These are phyloP conservation scores for Aegilops bicornis DNA, from an alignment of 176 grass and related monocot species.

Conservation along the genomic window DNA sequence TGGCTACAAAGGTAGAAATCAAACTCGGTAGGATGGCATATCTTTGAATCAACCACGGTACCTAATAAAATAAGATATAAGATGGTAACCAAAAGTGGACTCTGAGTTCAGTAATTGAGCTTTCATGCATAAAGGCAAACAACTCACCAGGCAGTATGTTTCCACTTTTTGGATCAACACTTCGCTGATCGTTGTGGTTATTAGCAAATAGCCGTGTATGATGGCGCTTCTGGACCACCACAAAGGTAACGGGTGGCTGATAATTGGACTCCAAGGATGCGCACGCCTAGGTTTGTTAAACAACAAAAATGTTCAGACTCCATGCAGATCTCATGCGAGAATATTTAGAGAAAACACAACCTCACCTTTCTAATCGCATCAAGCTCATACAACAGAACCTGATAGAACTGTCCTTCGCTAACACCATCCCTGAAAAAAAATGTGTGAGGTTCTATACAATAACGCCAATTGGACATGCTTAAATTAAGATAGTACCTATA, in stretches of 20 bases:
- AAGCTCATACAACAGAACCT: constrained; percentile 65
- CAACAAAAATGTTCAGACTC: not conserved
- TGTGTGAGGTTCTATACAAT: not conserved
- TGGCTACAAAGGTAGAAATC: constrained; percentile 86
- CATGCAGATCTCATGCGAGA: not conserved
- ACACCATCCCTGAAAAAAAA: constrained; percentile 62
- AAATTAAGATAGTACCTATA: constrained; percentile 51
- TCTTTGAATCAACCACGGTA: constrained; percentile 70
- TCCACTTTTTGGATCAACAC: constrained; percentile 53
- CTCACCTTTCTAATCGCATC: constrained; percentile 70
- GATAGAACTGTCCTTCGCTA: constrained; percentile 80
- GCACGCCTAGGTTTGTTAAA: constrained; percentile 47
- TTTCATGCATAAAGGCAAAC: not conserved
- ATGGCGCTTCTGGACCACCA: constrained; percentile 86
- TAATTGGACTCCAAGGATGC: constrained; percentile 75
- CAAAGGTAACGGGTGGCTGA: constrained; percentile 72
- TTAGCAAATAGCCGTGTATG: constrained; percentile 73
- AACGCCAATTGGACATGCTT: not conserved
- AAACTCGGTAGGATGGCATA: constrained; percentile 87
- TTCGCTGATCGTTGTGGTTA: constrained; percentile 52
- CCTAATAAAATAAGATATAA: constrained; percentile 43
- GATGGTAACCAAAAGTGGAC: not conserved
- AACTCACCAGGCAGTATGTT: constrained; percentile 70
- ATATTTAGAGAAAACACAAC: not conserved
- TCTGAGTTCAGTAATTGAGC: not conserved